Conservation (phyloP, 2,329 filamentous ascomycete species). For the Arthrobotrys iridis region DNA sequence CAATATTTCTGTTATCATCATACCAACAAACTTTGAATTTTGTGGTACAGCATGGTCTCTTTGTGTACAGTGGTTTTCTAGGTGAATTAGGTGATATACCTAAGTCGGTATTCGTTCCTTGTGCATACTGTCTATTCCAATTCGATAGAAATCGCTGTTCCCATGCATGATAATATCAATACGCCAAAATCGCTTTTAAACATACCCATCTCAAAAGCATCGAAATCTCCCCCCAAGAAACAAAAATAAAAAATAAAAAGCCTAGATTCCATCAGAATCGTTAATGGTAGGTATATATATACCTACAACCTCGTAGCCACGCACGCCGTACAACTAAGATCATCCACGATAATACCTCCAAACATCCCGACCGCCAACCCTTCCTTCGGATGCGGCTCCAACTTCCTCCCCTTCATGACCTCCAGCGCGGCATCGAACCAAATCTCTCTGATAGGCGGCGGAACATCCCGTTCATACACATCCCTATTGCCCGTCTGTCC, state of each 20-base stretch:
- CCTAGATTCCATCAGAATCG: constrained; percentile 1
- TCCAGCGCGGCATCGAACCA: constrained; percentile 58
- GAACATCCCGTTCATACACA: constrained; percentile 40
- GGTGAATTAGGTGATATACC: not conserved
- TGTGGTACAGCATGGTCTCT: too few species aligned
- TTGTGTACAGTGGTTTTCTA: not conserved
- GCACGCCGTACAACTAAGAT: constrained; percentile 40
- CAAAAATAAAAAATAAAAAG: not conserved
- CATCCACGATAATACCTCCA: constrained; percentile 43
- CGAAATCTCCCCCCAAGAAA: too few species aligned
- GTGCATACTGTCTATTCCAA: not conserved
- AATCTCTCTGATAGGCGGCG: constrained; percentile 57
- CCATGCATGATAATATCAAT: not conserved
- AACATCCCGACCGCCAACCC: constrained; percentile 45
- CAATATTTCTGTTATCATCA: constrained; percentile 8
- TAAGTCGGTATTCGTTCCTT: not conserved
- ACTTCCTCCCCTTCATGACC: constrained; percentile 55
- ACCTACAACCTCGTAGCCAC: constrained; percentile 13
- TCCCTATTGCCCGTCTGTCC: constrained; percentile 32
- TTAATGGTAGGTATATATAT: too few species aligned
- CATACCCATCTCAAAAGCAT: not conserved
- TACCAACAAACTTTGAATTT: too few species aligned
- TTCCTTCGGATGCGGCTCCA: constrained; percentile 56
- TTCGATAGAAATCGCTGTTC: not conserved
- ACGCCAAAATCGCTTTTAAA: constrained; percentile 5